phyloP scores from a whole-genome alignment of 805 yeast species.

The Candida verbasci region DNA sequence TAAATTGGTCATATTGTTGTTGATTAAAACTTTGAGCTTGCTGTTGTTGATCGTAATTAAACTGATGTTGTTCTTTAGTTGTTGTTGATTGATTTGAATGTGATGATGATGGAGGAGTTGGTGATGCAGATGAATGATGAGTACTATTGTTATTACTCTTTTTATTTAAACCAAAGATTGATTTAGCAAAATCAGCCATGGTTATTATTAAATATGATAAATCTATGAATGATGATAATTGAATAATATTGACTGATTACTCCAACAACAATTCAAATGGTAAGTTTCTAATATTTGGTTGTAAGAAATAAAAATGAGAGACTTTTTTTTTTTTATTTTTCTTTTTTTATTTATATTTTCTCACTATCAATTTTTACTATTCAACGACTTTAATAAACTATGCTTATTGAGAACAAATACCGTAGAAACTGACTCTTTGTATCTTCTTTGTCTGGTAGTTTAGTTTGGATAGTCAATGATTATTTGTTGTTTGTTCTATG shows the following conservation, averaged over 20 bases:
- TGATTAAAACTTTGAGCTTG: too few relatives aligned
- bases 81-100: conserved; percentile 3
- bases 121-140: conserved; percentile 3
- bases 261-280: too few relatives aligned
- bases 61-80: too few relatives aligned
- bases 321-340: background rate
- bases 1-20: conserved; percentile 5
- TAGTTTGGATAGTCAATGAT: too few relatives aligned
- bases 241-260: background rate
- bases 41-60: background rate
- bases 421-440: too few relatives aligned
- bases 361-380: too few relatives aligned
- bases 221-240: background rate
- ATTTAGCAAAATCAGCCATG: conserved; percentile 45
- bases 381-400: too few relatives aligned
- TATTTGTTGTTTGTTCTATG: too few relatives aligned
- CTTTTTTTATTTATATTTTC: background rate
- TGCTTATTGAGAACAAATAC: too few relatives aligned
- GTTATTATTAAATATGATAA: background rate
- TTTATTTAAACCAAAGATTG: conserved; percentile 39
- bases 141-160: conserved; percentile 11
- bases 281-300: too few relatives aligned
- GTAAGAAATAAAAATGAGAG: too few relatives aligned
- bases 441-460: too few relatives aligned
- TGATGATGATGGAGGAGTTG: background rate